Evolutionary conservation across 192 early-diverging fungal species (phyloP).

Genomic region (Backusella morwellensis): DNA sequence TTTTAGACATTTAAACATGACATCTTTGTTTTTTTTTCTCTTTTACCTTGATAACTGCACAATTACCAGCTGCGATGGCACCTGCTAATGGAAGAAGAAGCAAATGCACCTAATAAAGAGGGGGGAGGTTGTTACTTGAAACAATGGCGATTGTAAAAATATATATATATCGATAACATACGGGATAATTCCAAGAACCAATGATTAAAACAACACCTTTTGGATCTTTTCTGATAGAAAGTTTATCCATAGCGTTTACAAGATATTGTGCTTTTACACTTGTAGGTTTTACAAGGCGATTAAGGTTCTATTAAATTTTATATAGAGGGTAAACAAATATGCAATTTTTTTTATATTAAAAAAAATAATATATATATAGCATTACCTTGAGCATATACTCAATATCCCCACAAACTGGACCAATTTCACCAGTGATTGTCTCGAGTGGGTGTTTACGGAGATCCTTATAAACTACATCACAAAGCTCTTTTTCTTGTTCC

Average conservation of each 20-base stretch:
- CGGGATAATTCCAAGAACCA: constrained; percentile 55
- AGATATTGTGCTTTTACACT: constrained; percentile 25
- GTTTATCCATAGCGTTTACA: constrained; percentile 42
- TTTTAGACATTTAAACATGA: not conserved
- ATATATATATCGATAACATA: not conserved
- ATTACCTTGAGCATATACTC: constrained; percentile 9
- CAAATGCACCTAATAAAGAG: constrained; percentile 48
- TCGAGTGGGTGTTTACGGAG: constrained; percentile 7
- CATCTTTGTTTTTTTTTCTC: not conserved
- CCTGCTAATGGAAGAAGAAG: constrained; percentile 70
- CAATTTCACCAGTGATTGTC: not conserved
- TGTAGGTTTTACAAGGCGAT: constrained; percentile 46
- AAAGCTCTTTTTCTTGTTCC: not conserved
- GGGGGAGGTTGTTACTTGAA: too few relatives aligned
- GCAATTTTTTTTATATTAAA: not conserved
- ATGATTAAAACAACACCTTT: constrained; percentile 74
- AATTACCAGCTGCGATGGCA: constrained; percentile 91
- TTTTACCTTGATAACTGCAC: constrained; percentile 62
- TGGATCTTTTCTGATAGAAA: constrained; percentile 66
- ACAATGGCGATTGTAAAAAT: too few relatives aligned
- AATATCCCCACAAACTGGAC: constrained; percentile 5
- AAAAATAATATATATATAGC: too few relatives aligned
- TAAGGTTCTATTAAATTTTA: constrained; percentile 42
- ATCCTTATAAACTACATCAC: not conserved
- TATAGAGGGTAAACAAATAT: not conserved